Evolutionary conservation across 805 yeast species (phyloP).

Genomic region (Ogataea nakhonphanomensis): DNA sequence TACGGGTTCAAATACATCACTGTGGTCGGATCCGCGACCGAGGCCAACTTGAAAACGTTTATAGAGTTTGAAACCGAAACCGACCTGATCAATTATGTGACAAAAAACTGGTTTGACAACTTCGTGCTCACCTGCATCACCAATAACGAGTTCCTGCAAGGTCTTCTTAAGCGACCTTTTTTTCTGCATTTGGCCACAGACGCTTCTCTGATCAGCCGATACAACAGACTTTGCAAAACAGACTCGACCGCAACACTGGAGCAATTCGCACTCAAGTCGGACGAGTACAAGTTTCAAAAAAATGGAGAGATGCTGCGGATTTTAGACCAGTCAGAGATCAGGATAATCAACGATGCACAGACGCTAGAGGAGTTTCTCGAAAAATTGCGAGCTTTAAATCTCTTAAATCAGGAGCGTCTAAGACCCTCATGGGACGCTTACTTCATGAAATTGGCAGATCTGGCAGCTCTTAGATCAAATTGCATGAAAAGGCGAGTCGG

Average conservation of each 20-base stretch:
- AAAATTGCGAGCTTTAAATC: conserved; percentile 39
- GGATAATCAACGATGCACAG: conserved; percentile 49
- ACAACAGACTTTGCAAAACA: conserved; percentile 28
- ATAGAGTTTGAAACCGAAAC: conserved; percentile 37
- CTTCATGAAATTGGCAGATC: conserved; percentile 88
- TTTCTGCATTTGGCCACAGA: conserved; percentile 77
- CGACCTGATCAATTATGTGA: conserved; percentile 56
- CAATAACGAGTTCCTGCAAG: conserved; percentile 40
- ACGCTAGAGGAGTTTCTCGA: conserved; percentile 36
- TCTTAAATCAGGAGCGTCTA: conserved; percentile 53
- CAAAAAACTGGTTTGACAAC: conserved; percentile 60
- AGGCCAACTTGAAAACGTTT: conserved; percentile 23
- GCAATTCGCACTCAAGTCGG: conserved; percentile 17
- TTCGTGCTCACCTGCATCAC: conserved; percentile 56
- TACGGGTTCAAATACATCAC: conserved; percentile 48
- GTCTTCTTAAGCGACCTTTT: conserved; percentile 68
- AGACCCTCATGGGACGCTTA: conserved; percentile 97
- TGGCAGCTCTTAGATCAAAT: conserved; percentile 89
- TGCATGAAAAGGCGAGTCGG: conserved; percentile 99
- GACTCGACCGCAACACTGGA: conserved; percentile 10
- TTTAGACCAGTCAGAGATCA: conserved; percentile 48
- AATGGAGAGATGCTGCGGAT: conserved; percentile 37
- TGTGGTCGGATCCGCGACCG: conserved; percentile 13
- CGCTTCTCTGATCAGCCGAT: conserved; percentile 59
- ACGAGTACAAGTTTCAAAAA: conserved; percentile 8